phyloP scores from a whole-genome alignment of 2,329 filamentous ascomycete genomes.

The Colletotrichum orbiculare region DNA sequence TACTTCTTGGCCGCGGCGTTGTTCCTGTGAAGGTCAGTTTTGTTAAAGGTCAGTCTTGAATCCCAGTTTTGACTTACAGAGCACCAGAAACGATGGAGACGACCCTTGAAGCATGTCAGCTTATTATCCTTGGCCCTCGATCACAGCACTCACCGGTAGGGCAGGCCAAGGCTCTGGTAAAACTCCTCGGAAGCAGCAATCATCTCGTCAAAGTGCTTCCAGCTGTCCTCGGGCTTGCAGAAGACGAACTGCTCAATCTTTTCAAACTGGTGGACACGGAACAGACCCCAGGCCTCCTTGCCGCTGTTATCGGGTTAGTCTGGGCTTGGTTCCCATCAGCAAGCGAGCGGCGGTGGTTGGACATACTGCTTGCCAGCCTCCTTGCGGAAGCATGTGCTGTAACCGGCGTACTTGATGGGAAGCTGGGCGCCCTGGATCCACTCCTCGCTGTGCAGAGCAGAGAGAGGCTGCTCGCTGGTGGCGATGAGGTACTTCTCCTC shows the following conservation, averaged over 20 bases:
- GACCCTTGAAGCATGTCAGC: constrained; percentile 54
- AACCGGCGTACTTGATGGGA: constrained; percentile 92
- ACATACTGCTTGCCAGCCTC: constrained; percentile 83
- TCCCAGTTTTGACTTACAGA: constrained; percentile 51
- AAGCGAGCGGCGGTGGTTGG: constrained; percentile 47
- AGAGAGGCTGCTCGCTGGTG: constrained; percentile 89
- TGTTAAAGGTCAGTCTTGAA: too few species aligned
- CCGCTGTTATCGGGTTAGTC: constrained; percentile 49
- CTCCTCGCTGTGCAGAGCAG: constrained; percentile 90
- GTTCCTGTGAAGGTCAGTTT: constrained; percentile 18
- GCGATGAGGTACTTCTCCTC: constrained; percentile 85
- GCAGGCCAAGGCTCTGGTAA: constrained; percentile 88
- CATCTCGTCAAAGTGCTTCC: constrained; percentile 95
- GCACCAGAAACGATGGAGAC: constrained; percentile 97
- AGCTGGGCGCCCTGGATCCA: constrained; percentile 89
- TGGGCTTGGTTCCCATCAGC: background rate
- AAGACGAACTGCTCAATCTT: constrained; percentile 88
- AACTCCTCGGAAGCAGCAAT: constrained; percentile 92
- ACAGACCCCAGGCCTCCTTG: constrained; percentile 96
- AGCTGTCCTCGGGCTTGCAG: constrained; percentile 89
- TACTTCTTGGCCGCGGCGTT: constrained; percentile 89
- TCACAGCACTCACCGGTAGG: constrained; percentile 70
- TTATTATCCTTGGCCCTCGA: background rate
- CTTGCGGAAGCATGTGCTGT: constrained; percentile 94
- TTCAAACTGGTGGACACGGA: constrained; percentile 98